Evolutionary conservation across 805 yeast genomes (phyloP).

Genomic region (Candida broadrunensis): DNA sequence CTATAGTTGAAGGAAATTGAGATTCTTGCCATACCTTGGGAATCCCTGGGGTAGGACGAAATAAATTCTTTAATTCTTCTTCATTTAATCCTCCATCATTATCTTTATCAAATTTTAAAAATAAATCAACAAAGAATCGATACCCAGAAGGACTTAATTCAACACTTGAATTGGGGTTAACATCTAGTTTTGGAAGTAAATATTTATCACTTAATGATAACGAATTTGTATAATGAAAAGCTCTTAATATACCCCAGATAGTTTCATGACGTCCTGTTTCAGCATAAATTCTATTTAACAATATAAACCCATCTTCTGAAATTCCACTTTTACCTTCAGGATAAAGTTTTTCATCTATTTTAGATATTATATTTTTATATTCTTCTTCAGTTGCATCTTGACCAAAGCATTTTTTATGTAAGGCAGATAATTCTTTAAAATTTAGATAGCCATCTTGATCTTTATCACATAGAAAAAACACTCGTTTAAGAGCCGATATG

Average conservation of each 20-base stretch:
- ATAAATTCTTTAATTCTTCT: conserved; percentile 62
- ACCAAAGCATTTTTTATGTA: conserved; percentile 77
- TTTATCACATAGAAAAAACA: conserved; percentile 80
- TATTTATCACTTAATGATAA: conserved; percentile 77
- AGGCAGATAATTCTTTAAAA: conserved; percentile 62
- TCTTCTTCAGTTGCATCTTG: conserved; percentile 35
- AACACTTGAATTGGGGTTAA: conserved; percentile 72
- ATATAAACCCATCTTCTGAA: conserved; percentile 70
- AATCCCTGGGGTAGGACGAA: conserved; percentile 89
- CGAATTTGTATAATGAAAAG: conserved; percentile 90
- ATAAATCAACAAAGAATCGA: conserved; percentile 85
- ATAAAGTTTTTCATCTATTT: conserved; percentile 29
- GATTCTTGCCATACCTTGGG: conserved; percentile 85
- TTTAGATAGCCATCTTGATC: conserved; percentile 86
- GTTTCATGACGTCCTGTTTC: conserved; percentile 95
- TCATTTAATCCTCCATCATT: conserved; percentile 94
- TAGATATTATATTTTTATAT: conserved; percentile 34
- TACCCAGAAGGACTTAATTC: conserved; percentile 93
- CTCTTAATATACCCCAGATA: conserved; percentile 88
- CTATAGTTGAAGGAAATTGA: conserved; percentile 84
- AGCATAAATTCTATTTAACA: conserved; percentile 77
- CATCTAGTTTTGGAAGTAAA: conserved; percentile 75
- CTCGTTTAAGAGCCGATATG: conserved; percentile 68
- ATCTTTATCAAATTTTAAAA: conserved; percentile 84
- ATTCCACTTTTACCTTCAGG: conserved; percentile 48